Evolutionary conservation across 1,284 basidiomycete genomes (phyloP).

Genomic region (Xanthoconium separans): DNA sequence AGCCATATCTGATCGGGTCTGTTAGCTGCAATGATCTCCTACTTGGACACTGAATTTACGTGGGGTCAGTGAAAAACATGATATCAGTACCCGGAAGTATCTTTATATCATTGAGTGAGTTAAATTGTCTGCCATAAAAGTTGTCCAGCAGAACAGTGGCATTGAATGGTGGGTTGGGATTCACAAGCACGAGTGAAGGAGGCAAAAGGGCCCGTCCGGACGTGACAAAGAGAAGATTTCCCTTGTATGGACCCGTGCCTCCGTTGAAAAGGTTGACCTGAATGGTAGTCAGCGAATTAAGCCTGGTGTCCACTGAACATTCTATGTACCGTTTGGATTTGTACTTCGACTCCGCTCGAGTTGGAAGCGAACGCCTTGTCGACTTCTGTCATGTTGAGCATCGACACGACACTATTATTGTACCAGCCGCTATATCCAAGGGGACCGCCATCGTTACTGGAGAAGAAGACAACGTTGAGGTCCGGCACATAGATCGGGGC

Average conservation of each 20-base stretch:
- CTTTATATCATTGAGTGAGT: constrained; percentile 76
- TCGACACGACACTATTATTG: constrained; percentile 46
- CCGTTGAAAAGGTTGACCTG: constrained; percentile 65
- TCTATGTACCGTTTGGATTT: constrained; percentile 49
- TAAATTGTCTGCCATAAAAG: constrained; percentile 77
- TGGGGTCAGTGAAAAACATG: background rate
- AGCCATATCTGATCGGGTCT: constrained; percentile 53
- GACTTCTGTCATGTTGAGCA: constrained; percentile 45
- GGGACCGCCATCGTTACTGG: constrained; percentile 45
- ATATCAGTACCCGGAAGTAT: background rate
- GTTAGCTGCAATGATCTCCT: background rate
- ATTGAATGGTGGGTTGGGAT: constrained; percentile 63
- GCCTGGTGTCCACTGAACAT: background rate
- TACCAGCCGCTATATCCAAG: constrained; percentile 42
- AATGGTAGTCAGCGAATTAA: background rate
- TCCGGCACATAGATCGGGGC: constrained; percentile 62
- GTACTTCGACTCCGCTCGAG: constrained; percentile 49
- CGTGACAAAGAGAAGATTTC: constrained; percentile 61
- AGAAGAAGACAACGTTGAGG: constrained; percentile 61
- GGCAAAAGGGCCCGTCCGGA: constrained; percentile 66
- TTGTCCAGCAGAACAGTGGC: constrained; percentile 67
- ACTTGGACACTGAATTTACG: background rate
- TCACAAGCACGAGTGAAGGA: constrained; percentile 62
- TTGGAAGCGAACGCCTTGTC: constrained; percentile 38
- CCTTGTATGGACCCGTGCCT: constrained; percentile 66